Conservation (phyloP, 2,329 filamentous ascomycete genomes). For the Pyricularia sp. region DNA sequence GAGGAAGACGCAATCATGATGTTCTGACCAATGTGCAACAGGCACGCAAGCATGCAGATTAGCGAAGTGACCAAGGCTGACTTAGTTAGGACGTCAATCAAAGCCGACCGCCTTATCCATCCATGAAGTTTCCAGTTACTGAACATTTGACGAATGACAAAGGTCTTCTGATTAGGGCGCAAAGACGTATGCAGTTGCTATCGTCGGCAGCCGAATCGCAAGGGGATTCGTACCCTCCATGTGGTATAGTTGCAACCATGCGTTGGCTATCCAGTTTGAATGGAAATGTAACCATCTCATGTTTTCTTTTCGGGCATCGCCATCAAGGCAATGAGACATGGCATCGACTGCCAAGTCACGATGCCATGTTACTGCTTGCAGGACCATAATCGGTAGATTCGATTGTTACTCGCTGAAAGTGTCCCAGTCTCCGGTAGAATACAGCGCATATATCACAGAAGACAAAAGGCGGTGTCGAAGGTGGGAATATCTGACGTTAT, state of each 20-base stretch:
- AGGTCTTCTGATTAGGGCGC: not conserved
- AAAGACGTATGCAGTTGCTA: not conserved
- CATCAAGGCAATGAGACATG: not conserved
- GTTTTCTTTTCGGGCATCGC: not conserved
- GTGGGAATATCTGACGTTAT: not conserved
- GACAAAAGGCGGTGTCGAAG: not conserved
- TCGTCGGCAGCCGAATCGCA: not conserved
- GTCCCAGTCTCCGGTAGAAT: not conserved
- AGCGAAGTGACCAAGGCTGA: not conserved
- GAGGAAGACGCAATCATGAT: not conserved
- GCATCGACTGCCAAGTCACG: not conserved
- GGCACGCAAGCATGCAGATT: not conserved
- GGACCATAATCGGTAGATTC: not conserved
- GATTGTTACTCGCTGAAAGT: not conserved
- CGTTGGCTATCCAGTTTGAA: not conserved
- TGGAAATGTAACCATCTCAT: not conserved
- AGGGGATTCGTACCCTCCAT: not conserved
- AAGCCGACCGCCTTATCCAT: not conserved
- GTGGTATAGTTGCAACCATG: not conserved
- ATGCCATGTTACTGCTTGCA: not conserved
- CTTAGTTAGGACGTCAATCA: not conserved
- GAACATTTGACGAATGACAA: not conserved
- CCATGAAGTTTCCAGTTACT: not conserved
- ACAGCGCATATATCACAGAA: not conserved
- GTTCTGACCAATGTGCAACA: not conserved